These are phyloP conservation scores for Persicaria maculosa DNA, from an alignment of 148 eudicot genomes.

Conservation along the genomic window DNA sequence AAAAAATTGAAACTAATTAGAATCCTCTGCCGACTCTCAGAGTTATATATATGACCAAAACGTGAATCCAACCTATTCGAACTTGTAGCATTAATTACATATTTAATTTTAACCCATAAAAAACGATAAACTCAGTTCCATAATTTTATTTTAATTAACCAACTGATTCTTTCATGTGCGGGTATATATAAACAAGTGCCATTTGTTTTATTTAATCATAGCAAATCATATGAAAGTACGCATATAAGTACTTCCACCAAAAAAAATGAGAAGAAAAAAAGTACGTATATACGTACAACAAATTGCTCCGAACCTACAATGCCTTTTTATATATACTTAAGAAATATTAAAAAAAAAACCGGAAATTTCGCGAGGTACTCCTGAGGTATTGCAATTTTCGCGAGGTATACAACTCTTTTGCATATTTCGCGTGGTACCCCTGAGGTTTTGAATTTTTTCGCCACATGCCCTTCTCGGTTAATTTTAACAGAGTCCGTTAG, in stretches of 20 bases:
- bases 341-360: too few relatives aligned
- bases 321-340: too few relatives aligned
- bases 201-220: neutral
- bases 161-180: conserved; percentile 12
- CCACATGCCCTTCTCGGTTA: too few relatives aligned
- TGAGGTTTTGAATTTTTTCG: too few relatives aligned
- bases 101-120: too few relatives aligned
- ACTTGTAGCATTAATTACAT: neutral
- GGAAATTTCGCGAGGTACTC: too few relatives aligned
- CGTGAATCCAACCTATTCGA: conserved; percentile 9
- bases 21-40: neutral
- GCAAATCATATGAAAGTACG: conserved; percentile 12
- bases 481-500: too few relatives aligned
- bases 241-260: neutral
- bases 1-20: neutral
- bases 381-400: too few relatives aligned
- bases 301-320: neutral
- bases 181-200: neutral
- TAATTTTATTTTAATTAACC: neutral
- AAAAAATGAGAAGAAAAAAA: neutral
- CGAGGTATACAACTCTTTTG: too few relatives aligned
- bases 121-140: neutral
- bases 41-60: neutral
- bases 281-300: conserved; percentile 7
- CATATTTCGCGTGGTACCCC: too few relatives aligned